Evolutionary conservation across 2,329 filamentous ascomycete species (phyloP), one percentile per base, ranked within the genome.

Genomic region (Chrysoporthe austroafricana): DNA sequence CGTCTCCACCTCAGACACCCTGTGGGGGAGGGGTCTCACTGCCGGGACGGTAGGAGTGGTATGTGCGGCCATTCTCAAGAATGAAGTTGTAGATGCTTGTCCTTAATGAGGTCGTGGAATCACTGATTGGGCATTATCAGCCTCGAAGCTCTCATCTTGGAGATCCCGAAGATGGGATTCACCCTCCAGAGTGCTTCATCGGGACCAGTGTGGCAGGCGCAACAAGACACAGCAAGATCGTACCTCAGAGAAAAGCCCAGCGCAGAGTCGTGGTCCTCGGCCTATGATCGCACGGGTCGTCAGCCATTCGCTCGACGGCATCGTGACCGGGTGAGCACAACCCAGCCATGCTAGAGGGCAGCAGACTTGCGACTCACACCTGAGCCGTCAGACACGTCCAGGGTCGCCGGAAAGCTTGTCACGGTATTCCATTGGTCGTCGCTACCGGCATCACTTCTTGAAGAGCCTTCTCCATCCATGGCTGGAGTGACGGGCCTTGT

Each of bases 21-120:
- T 26, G 26, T 34, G 0, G 26, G 6, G 56, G 43, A 70, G 6
- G 67, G 62, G 36, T 43, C 75, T 39, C 73, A 77, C 75, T 75
- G 59, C 75, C 74, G 72, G 75, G 71, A 62, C 75, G 76, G 62
- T 74, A 76, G 60, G 72, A 71, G 63, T 76, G 75, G 69, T 77
- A 77, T 39, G 75, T 76, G 43, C 75, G 72, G 1, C 74, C 75
- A 58, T 76, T 74, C 34, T 75, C 75, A 43, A 73, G 72, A 16
- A 76, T 46, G 65, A 73, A 76, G 58, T 75, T 70, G 59, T 74
- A 74, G 9, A 75, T 63, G 18, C 71, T 74, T 39, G 74, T 70
- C 36, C 74, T 69, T 32, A 76, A 18, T 39, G 74, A 75, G 70
- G 73, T 73, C 8, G 74, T 76, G 7, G 75, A 76, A 21, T 74